Evolutionary conservation across 192 early-diverging fungal genomes (phyloP).

Genomic region (Mortierella alpina): DNA sequence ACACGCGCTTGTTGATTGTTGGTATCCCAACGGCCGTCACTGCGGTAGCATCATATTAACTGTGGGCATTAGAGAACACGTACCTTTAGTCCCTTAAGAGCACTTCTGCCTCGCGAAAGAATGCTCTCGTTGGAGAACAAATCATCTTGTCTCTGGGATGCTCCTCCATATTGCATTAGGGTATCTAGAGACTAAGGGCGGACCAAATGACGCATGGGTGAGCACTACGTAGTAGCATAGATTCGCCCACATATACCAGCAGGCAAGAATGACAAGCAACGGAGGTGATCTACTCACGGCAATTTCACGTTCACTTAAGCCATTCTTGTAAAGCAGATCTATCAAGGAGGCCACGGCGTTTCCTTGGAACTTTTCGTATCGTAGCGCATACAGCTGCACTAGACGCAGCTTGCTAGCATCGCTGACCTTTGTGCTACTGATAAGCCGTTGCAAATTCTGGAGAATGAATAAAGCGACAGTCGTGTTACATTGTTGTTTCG

Average conservation of each 20-base stretch:
- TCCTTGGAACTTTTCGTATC: conserved; percentile 86
- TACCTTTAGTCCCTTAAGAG: conserved; percentile 92
- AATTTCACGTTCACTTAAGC: conserved; percentile 80
- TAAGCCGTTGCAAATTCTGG: conserved; percentile 75
- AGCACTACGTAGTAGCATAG: not conserved
- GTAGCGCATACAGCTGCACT: conserved; percentile 87
- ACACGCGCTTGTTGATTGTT: not conserved
- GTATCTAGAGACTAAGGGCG: conserved; percentile 69
- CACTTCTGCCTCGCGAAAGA: conserved; percentile 85
- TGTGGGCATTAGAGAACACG: not conserved
- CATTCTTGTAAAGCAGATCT: conserved; percentile 75
- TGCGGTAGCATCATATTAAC: not conserved
- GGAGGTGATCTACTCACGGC: conserved; percentile 56
- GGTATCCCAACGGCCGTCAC: not conserved
- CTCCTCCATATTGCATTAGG: conserved; percentile 82
- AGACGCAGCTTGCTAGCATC: conserved; percentile 83
- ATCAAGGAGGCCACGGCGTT: conserved; percentile 80
- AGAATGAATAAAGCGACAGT: not conserved
- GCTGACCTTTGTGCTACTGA: conserved; percentile 73
- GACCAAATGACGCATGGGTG: not conserved
- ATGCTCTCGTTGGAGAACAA: conserved; percentile 90
- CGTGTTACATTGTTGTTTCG: not conserved
- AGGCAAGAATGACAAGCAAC: not conserved
- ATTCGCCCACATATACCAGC: not conserved
- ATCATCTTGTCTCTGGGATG: conserved; percentile 86